phyloP scores from a whole-genome alignment of 2,329 filamentous ascomycete genomes.

The Trichoderma sp. region DNA sequence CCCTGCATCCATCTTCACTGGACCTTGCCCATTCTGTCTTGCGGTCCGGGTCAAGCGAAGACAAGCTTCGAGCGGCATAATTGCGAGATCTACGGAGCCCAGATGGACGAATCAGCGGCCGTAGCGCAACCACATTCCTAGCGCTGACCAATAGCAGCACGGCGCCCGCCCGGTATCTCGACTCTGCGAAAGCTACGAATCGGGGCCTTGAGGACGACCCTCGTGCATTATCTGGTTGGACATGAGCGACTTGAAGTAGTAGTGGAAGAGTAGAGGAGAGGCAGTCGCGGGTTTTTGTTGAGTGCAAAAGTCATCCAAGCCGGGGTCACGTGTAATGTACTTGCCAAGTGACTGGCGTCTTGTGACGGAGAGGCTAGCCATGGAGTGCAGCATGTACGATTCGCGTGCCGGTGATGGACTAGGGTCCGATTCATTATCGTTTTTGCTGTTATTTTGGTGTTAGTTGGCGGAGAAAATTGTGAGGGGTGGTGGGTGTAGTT shows the following conservation, averaged over 20 bases:
- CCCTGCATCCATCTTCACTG: background rate
- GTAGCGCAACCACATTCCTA: slow-evolving; percentile 26
- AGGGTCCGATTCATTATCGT: background rate
- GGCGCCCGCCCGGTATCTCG: background rate
- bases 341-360: background rate
- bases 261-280: background rate
- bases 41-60: background rate
- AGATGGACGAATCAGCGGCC: slow-evolving; percentile 26
- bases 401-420: slow-evolving; percentile 4
- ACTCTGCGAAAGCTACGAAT: background rate
- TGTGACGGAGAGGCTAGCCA: background rate
- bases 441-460: background rate
- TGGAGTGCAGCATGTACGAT: slow-evolving; percentile 18
- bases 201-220: slow-evolving; percentile 2
- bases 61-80: background rate
- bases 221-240: slow-evolving; percentile 23
- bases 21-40: background rate
- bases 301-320: background rate
- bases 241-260: background rate
- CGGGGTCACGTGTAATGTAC: background rate
- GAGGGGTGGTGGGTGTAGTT: background rate
- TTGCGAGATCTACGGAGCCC: background rate
- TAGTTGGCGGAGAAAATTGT: background rate
- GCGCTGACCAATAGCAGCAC: slow-evolving; percentile 20
- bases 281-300: background rate